Percentiles rank a stretch among this genome's conserved stretches.
These are phyloP conservation scores for Hygrocybe coccinea DNA, from an alignment of 768 basidiomycete species.

Conservation along the genomic window DNA sequence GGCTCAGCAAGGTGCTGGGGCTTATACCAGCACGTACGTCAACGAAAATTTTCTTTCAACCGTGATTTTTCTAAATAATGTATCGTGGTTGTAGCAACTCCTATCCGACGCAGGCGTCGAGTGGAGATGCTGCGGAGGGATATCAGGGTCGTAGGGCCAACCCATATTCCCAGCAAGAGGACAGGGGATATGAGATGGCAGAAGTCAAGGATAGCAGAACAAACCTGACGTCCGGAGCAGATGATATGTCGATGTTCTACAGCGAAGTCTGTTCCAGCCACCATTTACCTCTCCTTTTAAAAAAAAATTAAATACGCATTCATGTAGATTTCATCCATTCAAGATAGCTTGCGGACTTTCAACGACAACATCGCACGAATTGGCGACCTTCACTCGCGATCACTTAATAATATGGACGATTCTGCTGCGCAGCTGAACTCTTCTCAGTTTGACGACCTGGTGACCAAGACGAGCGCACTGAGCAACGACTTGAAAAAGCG, in stretches of 20 bases:
- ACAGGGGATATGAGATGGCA: slow-evolving; percentile 65
- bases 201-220: slow-evolving; percentile 58
- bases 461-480: slow-evolving; percentile 66
- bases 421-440: slow-evolving; percentile 54
- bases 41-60: slow-evolving; percentile 2
- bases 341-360: slow-evolving; percentile 64
- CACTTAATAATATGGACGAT: slow-evolving; percentile 74
- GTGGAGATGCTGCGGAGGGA: slow-evolving; percentile 21
- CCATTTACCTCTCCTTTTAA: not conserved
- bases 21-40: slow-evolving; percentile 45
- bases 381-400: slow-evolving; percentile 67
- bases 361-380: slow-evolving; percentile 67
- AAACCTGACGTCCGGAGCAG: slow-evolving; percentile 37
- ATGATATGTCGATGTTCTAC: slow-evolving; percentile 68
- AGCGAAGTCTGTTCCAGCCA: slow-evolving; percentile 48
- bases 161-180: slow-evolving; percentile 66
- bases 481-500: slow-evolving; percentile 66
- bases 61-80: slow-evolving; percentile 1
- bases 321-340: slow-evolving; percentile 64
- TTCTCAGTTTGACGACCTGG: slow-evolving; percentile 61
- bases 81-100: slow-evolving; percentile 42
- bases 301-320: not conserved
- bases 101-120: slow-evolving; percentile 63
- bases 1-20: slow-evolving; percentile 63
- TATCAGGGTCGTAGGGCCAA: slow-evolving; percentile 50